Percentiles rank a stretch among this genome's conserved stretches.
phyloP scores from a whole-genome alignment of 352 stramenopile species.

The Phytophthora melonis region DNA sequence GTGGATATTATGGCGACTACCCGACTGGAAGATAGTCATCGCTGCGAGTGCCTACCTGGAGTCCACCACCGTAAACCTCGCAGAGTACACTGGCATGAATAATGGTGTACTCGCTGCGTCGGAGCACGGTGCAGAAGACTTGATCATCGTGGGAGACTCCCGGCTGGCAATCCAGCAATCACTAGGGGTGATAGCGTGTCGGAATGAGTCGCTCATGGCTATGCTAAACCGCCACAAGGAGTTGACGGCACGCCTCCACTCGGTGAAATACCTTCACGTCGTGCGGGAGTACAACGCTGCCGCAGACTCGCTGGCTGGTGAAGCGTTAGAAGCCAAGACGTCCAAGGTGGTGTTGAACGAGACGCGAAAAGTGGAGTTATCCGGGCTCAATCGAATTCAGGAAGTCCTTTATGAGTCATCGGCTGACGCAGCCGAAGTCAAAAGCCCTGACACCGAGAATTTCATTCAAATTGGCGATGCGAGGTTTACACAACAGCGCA shows the following conservation, averaged over 20 bases:
- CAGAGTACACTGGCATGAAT: slow-evolving; percentile 4
- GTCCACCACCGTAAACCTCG: background rate
- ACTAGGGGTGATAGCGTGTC: slow-evolving; percentile 20
- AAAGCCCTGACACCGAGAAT: background rate
- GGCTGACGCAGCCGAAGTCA: no score
- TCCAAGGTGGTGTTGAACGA: background rate
- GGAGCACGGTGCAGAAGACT: background rate
- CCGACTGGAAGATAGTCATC: slow-evolving; percentile 6
- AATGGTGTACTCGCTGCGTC: background rate
- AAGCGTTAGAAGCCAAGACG: background rate
- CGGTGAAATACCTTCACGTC: slow-evolving; percentile 9
- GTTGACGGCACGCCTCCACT: background rate
- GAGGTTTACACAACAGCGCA: background rate
- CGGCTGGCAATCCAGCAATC: slow-evolving; percentile 22
- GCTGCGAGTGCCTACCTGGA: slow-evolving; percentile 5
- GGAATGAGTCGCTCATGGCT: slow-evolving; percentile 13
- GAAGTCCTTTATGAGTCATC: slow-evolving; percentile 1
- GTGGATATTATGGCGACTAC: slow-evolving; percentile 6
- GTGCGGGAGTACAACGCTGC: background rate
- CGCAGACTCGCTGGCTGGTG: slow-evolving; percentile 3
- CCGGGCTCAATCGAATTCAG: background rate
- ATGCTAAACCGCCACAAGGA: slow-evolving; percentile 4
- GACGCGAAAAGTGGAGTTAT: background rate
- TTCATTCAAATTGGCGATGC: background rate
- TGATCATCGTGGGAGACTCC: slow-evolving; percentile 9